phyloP scores from a whole-genome alignment of 1,284 basidiomycete species.

The Lignosus rhinocerotis region DNA sequence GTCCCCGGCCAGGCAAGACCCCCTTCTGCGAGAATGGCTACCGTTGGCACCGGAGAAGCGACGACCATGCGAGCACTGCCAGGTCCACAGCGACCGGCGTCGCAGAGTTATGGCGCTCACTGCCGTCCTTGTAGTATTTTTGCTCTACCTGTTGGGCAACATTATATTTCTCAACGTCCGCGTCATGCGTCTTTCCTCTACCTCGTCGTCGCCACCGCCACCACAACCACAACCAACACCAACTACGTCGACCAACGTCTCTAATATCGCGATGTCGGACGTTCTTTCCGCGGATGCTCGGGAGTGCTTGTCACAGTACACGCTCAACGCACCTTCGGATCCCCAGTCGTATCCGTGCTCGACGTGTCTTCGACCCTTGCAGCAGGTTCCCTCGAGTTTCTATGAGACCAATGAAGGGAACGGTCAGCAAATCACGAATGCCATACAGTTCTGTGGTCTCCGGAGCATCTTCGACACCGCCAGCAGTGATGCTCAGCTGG shows the following conservation, averaged over 20 bases:
- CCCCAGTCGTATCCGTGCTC: conserved; percentile 49
- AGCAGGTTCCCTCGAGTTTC: conserved; percentile 40
- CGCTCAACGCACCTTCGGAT: conserved; percentile 45
- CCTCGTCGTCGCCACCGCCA: conserved; percentile 11
- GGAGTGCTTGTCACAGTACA: conserved; percentile 50
- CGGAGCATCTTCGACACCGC: conserved; percentile 49
- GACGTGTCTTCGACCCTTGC: conserved; percentile 45
- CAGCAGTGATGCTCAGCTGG: conserved; percentile 39
- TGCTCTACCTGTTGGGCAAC: conserved; percentile 47
- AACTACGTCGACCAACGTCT: conserved; percentile 19
- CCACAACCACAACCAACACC: conserved; percentile 17
- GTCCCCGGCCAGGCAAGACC: conserved; percentile 32
- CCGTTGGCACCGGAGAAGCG: conserved; percentile 44
- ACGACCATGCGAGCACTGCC: conserved; percentile 32
- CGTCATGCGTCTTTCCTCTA: conserved; percentile 28
- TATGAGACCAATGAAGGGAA: conserved; percentile 35
- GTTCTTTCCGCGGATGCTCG: conserved; percentile 41
- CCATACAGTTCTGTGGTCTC: conserved; percentile 52
- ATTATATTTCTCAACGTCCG: conserved; percentile 42
- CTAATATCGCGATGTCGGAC: conserved; percentile 15
- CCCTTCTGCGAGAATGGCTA: conserved; percentile 36
- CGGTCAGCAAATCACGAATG: conserved; percentile 35
- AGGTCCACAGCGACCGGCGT: conserved; percentile 33
- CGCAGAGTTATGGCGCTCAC: conserved; percentile 33
- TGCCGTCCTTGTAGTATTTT: conserved; percentile 38